phyloP scores from a whole-genome alignment of 768 basidiomycete genomes.

The Boletus speciosus region DNA sequence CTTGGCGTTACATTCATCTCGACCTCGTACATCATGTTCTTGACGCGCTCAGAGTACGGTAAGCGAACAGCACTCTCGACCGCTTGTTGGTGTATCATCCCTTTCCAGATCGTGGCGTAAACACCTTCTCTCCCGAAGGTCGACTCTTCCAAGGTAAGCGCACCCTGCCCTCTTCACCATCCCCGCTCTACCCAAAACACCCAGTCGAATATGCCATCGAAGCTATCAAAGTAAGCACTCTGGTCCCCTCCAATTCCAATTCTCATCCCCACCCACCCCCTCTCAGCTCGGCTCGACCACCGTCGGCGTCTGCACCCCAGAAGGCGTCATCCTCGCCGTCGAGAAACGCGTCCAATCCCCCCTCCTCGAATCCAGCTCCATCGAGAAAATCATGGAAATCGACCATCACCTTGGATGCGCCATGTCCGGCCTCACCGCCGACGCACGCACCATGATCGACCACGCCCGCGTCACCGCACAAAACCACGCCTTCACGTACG shows the following conservation, averaged over 20 bases:
- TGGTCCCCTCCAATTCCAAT: background rate
- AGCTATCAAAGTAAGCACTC: slow-evolving; percentile 83
- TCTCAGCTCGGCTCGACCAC: slow-evolving; percentile 94
- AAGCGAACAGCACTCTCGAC: slow-evolving; percentile 3
- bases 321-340: slow-evolving; percentile 91
- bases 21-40: slow-evolving; percentile 59
- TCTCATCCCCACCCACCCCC: slow-evolving; percentile 1
- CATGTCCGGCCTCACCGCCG: slow-evolving; percentile 96
- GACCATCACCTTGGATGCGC: slow-evolving; percentile 95
- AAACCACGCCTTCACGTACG: slow-evolving; percentile 94
- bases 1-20: background rate
- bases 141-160: slow-evolving; percentile 92
- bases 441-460: slow-evolving; percentile 99
- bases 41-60: slow-evolving; percentile 97
- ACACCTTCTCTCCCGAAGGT: slow-evolving; percentile 98
- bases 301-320: slow-evolving; percentile 86
- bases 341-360: slow-evolving; percentile 99
- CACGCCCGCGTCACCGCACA: slow-evolving; percentile 96
- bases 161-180: background rate
- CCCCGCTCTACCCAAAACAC: slow-evolving; percentile 12
- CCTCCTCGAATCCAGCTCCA: slow-evolving; percentile 89
- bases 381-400: slow-evolving; percentile 99
- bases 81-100: background rate
- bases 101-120: slow-evolving; percentile 84
- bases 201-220: slow-evolving; percentile 99